Percentiles rank a stretch among this genome's conserved stretches.
Evolutionary conservation across 805 yeast genomes (phyloP).

Genomic region (Suhomyces pyralidae): DNA sequence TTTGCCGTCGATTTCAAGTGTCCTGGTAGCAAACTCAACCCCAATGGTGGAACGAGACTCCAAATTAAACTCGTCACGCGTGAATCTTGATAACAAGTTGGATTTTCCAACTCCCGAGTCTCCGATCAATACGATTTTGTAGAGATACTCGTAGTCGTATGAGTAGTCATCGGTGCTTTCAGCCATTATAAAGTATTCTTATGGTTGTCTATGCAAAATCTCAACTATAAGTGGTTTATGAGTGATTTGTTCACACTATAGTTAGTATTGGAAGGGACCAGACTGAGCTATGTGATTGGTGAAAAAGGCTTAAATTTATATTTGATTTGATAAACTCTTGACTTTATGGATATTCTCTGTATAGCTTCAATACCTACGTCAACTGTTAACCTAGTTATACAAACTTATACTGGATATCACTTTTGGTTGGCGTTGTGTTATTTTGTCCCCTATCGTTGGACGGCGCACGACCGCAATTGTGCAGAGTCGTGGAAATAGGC

Average conservation of each 20-base stretch:
- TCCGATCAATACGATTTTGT: slow-evolving; percentile 94
- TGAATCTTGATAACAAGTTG: slow-evolving; percentile 87
- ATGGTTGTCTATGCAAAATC: background rate
- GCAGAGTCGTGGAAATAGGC: background rate
- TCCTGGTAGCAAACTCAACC: slow-evolving; percentile 96
- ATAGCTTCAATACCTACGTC: too few relatives aligned
- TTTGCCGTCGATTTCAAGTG: slow-evolving; percentile 82
- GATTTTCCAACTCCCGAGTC: slow-evolving; percentile 98
- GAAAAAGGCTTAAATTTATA: too few relatives aligned
- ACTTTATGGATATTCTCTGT: too few relatives aligned
- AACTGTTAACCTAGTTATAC: background rate
- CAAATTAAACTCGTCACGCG: slow-evolving; percentile 91
- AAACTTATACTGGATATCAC: background rate
- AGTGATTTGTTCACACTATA: background rate
- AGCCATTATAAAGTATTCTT: slow-evolving; percentile 19
- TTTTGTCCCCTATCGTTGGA: slow-evolving; percentile 6
- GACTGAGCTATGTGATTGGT: too few relatives aligned
- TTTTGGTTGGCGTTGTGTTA: background rate
- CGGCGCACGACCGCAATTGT: slow-evolving; percentile 3
- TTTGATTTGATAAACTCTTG: too few relatives aligned
- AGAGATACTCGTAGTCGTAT: slow-evolving; percentile 83
- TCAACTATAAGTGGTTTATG: background rate
- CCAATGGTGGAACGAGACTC: slow-evolving; percentile 96
- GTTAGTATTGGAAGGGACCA: background rate
- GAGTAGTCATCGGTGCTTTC: slow-evolving; percentile 46